Base-by-base conservation (phyloP, 345 rosid species). In the Rubroshorea leprosula region DNA sequence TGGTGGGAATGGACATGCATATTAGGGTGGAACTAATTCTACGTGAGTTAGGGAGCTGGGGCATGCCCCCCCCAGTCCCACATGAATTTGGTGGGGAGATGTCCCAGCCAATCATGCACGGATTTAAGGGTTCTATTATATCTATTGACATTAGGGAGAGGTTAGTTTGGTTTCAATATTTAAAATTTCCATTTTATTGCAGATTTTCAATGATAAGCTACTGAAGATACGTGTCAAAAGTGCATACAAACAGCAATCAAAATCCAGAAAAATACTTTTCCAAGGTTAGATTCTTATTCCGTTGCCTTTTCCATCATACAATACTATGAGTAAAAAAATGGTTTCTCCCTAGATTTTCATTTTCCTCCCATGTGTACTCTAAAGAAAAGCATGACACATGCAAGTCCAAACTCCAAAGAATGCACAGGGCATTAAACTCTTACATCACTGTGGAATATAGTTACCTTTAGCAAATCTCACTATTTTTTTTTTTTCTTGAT, bases 161-260 rank as follows among this genome's bases (percentile, higher is more conserved):
- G n/a, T 39, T 5, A 44, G 45, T 9, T 49, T 16, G 45, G 12
- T 9, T 14, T 1, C 41, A 35, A 35, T 35, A 35, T 35, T n/a
- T n/a, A n/a, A n/a, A n/a, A n/a, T 15, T 44, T 27, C 17, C 51
- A 20, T 41, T 14, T 19, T 62, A 15, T 58, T 74, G 80, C 86
- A 90, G 97, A 82, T 85, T 68, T 90, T 87, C 71, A 90, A 85
- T 83, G 97, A 85, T 66, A 90, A 85, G 55, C 63, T 77, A 76
- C 81, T 87, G 55, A 85, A 76, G 68, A 77, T 90, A 64, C 81
- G 73, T 43, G 83, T 85, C 47, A 87, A 63, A 71, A 79, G 89
- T 90, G 96, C 41, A 44, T 87, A 56, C 70, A 74, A 49, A 58
- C 82, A 58, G 96, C 97, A 21, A 85, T 87, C 68, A 87, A 82